A percentile compares a stretch with the other conserved stretches of the same genome.
These are phyloP conservation scores for Clitoria ternatea DNA, from an alignment of 306 rosid species.

Conservation along the genomic window DNA sequence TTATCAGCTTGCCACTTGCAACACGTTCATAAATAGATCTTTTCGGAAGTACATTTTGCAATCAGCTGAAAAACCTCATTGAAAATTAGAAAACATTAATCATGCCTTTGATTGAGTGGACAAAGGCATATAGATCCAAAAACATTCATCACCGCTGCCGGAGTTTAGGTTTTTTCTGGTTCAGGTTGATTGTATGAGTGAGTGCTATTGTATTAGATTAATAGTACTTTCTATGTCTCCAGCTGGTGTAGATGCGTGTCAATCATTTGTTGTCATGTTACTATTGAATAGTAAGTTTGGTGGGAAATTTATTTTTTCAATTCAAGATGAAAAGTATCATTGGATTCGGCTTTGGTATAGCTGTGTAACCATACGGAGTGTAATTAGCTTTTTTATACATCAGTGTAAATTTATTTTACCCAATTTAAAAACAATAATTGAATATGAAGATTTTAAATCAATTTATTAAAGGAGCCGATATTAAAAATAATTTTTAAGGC, in stretches of 20 bases:
- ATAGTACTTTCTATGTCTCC: background rate
- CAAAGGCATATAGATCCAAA: constrained; percentile 8
- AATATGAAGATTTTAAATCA: too few relatives aligned
- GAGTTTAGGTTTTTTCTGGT: background rate
- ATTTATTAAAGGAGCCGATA: too few relatives aligned
- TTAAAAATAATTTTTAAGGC: too few relatives aligned
- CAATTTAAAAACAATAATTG: too few relatives aligned
- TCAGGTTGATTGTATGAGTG: background rate
- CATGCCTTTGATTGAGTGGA: background rate
- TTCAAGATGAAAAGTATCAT: background rate
- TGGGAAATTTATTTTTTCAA: too few relatives aligned
- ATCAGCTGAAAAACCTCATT: constrained; percentile 1
- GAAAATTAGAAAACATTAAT: background rate
- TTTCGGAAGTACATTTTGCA: background rate
- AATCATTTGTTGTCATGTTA: background rate
- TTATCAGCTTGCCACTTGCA: constrained; percentile 8
- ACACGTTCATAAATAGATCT: background rate
- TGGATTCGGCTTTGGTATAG: too few relatives aligned
- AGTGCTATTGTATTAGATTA: too few relatives aligned
- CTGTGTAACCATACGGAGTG: too few relatives aligned
- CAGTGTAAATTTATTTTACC: too few relatives aligned
- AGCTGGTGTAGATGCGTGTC: background rate
- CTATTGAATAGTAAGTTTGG: background rate
- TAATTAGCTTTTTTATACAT: too few relatives aligned
- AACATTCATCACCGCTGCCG: background rate